Base-by-base conservation (phyloP, 805 yeast species). In the Ogataea populi-albae region DNA sequence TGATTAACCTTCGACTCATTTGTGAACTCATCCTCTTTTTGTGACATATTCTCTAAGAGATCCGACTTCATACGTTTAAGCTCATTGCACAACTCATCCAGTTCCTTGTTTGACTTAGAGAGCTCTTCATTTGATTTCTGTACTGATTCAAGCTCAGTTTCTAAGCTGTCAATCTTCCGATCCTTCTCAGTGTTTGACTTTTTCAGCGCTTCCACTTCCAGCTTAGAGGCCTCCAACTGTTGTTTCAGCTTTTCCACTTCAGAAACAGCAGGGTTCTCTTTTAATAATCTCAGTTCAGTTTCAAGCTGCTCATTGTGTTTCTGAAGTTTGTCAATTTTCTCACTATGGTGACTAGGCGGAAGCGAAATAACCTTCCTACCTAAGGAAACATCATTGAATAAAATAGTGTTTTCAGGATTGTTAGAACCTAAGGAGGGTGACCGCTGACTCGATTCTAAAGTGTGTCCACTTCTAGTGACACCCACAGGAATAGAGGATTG, bases 11-110 rank as follows among this genome's bases (percentile, higher is more conserved):
- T 66, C 1, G 81, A 61, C 46, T 83, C 89, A 23, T 65, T 65
- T 2, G 66, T 60, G 43, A 73, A 72, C 32, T 81, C 88, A 8
- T 53, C 53, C 46, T 83, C 88, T 44, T 81, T 73, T 21, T 79
- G 71, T 1, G 82, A 63, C 77, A 85, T 69, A 49, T 81, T 83
- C 14, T 80, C 84, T 10, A 81, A 56, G 16, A 86, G 59, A 46
- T 83, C 88, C 20, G 70, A 65, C 51, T 82, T 83, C 67, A 78
- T 69, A 4, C 52, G 39, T 33, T 51, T 55, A 37, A 66, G 41
- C 34, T 61, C 58, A 4, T 23, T 23, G 17, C 50, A 45, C n/a
- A 35, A n/a, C 6, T 32, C 16, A 9, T 40, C 43, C 23, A 49
- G 27, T 14, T 44, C 24, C 21, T 35, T 38, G 27, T 45, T 50